Evolutionary conservation across 495 filamentous ascomycete species (phyloP).

Genomic region (Durotheca rogersii): DNA sequence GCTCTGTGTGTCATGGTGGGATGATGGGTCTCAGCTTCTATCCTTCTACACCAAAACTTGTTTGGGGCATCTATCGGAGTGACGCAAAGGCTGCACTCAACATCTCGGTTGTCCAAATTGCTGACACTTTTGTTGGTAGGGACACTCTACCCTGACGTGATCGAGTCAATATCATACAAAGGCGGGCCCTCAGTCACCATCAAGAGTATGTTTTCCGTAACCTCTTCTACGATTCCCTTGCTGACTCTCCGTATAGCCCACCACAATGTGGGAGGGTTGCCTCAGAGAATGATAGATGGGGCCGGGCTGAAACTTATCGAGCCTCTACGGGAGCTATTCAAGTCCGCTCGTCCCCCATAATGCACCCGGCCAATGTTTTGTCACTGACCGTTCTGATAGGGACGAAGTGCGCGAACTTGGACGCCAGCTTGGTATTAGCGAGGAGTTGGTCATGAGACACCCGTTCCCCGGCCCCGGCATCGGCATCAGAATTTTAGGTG

Average conservation of each 20-base stretch:
- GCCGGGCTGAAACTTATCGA: conserved; percentile 66
- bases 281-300: conserved; percentile 53
- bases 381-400: conserved; percentile 57
- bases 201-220: conserved; percentile 50
- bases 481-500: conserved; percentile 85
- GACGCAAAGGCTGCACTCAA: too few species aligned
- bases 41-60: too few species aligned
- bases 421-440: conserved; percentile 69
- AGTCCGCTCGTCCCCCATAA: conserved; percentile 16
- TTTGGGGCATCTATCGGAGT: not conserved
- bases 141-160: conserved; percentile 65
- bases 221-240: not conserved
- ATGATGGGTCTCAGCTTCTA: too few species aligned
- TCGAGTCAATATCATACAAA: conserved; percentile 80
- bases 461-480: conserved; percentile 65
- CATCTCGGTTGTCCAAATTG: too few species aligned
- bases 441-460: conserved; percentile 79
- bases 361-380: not conserved
- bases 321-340: conserved; percentile 51
- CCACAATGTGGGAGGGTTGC: conserved; percentile 80
- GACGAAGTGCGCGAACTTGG: conserved; percentile 80
- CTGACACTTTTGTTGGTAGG: conserved; percentile 4
- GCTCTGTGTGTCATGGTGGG: too few species aligned
- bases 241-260: conserved; percentile 42
- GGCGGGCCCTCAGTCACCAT: conserved; percentile 80